Percentiles rank a stretch among this genome's conserved stretches.
These are phyloP conservation scores for Astragalus glycyphyllos DNA, from an alignment of 306 rosid species.

Conservation along the genomic window DNA sequence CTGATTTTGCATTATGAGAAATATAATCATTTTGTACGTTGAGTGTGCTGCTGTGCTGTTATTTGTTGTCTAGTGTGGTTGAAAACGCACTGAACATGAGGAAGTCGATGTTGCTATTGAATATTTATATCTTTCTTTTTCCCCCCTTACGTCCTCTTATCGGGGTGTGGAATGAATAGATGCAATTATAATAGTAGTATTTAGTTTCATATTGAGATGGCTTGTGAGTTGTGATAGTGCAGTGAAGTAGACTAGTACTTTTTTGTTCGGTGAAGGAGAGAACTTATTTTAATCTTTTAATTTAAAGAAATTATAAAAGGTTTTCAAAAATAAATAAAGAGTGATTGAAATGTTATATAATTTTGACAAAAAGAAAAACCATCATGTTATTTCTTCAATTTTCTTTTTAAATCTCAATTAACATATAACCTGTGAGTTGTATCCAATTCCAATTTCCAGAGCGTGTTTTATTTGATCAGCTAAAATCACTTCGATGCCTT, in stretches of 20 bases:
- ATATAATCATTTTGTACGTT: conserved; percentile 17
- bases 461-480: neutral
- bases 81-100: conserved; percentile 7
- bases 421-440: too few relatives aligned
- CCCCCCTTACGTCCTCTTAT: conserved; percentile 7
- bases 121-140: conserved; percentile 1
- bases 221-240: conserved; percentile 9
- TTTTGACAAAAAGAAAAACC: too few relatives aligned
- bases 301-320: too few relatives aligned
- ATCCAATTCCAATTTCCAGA: neutral
- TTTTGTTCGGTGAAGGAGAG: neutral
- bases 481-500: conserved; percentile 11
- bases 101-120: conserved; percentile 9
- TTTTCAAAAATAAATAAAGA: too few relatives aligned
- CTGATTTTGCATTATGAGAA: conserved; percentile 9
- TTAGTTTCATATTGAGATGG: conserved; percentile 23
- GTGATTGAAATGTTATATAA: too few relatives aligned
- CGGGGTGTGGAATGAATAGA: neutral
- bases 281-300: too few relatives aligned
- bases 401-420: too few relatives aligned
- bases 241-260: neutral
- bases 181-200: neutral
- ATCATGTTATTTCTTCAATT: too few relatives aligned
- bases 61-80: conserved; percentile 7
- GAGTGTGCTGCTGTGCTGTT: conserved; percentile 9